Evolutionary conservation across 306 rosid genomes (phyloP), one percentile per base, ranked within the genome.

Genomic region (Sesbania bispinosa): DNA sequence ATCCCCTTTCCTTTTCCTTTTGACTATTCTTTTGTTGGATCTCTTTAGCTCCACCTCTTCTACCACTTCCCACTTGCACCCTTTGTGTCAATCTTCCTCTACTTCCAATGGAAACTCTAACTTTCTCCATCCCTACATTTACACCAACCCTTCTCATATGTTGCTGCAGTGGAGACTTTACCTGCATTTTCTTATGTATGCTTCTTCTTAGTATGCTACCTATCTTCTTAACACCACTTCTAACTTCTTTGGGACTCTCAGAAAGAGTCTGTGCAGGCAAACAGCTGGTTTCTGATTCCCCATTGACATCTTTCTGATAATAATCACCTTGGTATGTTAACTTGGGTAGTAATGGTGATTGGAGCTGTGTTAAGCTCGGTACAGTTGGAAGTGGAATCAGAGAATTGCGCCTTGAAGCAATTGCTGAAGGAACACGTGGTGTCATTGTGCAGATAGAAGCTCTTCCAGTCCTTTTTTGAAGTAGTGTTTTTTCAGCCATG

Each of bases 1-100:
- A 91, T 13, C 93, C 99, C 55, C 97, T 89, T 79, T 95, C 97
- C 96, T 89, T 94, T 39, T 87, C 99, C 85, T 83, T 94, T 2
- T 80, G 89, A 55, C 29, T 76, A 60, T 75, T 89, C 82, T 86
- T 86, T 52, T 84, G 87, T 80, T 84, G 96, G 16, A 61, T 54
- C 23, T 85, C 97, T 79, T 87, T 92, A 27, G 68, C 59, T 35
- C 77, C 92, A 36, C 76, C 77, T 76, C 89, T 79, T 79, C 87
- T 86, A 58, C 68, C 89, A 78, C 61, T 84, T 74, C 87, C 84
- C 13, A 67, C 71, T 42, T 87, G 77, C 68, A 67, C 92, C 84
- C 93, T 85, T 42, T 85, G 86, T 8, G 67, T 85, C 78, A 83
- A 57, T 84, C 74, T 85, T 70, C 97, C 98, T 66, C 90, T 79